phyloP scores from a whole-genome alignment of 108 stramenopile species.

The Skeletonema marinoi region DNA sequence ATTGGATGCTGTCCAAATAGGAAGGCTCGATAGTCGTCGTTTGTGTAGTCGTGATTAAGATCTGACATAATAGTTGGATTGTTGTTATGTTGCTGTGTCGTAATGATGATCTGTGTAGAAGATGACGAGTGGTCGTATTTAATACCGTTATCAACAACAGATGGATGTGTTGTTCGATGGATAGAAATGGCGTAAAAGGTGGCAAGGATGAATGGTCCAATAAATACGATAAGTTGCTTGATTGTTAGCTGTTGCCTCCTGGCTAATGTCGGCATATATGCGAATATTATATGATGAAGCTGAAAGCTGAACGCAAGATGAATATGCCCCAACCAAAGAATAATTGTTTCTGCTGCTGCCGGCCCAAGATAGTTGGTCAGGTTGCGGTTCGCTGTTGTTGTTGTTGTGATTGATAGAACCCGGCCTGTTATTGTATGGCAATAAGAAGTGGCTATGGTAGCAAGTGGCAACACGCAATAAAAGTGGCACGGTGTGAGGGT shows the following conservation, averaged over 20 bases:
- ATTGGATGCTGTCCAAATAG: constrained; percentile 59
- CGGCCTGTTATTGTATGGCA: too few relatives aligned
- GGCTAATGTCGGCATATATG: background rate
- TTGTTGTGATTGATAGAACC: too few relatives aligned
- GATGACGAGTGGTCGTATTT: background rate
- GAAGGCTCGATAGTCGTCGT: constrained; percentile 73
- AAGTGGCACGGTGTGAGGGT: too few relatives aligned
- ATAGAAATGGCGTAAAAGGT: background rate
- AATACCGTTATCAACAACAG: background rate
- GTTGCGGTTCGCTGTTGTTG: too few relatives aligned
- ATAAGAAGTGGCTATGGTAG: too few relatives aligned
- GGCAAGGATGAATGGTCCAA: background rate
- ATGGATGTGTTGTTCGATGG: background rate
- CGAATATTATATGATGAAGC: too few relatives aligned
- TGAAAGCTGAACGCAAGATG: too few relatives aligned
- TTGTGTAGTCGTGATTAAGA: constrained; percentile 13
- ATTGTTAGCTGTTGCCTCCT: background rate
- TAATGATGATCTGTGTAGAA: background rate
- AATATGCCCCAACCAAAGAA: too few relatives aligned
- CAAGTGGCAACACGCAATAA: too few relatives aligned
- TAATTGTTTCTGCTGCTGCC: too few relatives aligned
- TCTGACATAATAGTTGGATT: background rate
- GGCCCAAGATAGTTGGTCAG: too few relatives aligned
- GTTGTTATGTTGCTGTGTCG: background rate
- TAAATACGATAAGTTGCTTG: background rate